Evolutionary conservation across 345 rosid genomes (phyloP).

Genomic region (Arabidopsis suecica): DNA sequence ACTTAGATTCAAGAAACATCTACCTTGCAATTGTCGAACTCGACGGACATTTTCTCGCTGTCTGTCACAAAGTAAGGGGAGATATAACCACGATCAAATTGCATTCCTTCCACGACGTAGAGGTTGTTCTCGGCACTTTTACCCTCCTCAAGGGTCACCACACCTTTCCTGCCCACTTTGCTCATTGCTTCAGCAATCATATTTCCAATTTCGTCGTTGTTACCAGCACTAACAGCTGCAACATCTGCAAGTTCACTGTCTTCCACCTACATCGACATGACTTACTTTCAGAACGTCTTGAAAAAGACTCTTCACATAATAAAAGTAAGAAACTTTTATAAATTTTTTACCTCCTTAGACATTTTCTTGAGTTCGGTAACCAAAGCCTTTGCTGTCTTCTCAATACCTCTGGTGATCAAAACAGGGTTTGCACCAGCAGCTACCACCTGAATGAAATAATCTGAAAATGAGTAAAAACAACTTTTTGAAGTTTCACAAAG

Average conservation of each 20-base stretch:
- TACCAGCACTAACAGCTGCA: constrained; percentile 99
- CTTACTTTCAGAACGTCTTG: neutral
- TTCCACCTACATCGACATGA: constrained; percentile 70
- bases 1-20: constrained; percentile 5
- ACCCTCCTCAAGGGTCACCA: constrained; percentile 98
- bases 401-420: constrained; percentile 92
- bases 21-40: constrained; percentile 98
- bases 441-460: constrained; percentile 64
- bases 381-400: constrained; percentile 87
- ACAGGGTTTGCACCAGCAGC: constrained; percentile 99
- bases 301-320: neutral
- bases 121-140: constrained; percentile 95
- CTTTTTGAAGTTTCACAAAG: neutral
- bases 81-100: constrained; percentile 96
- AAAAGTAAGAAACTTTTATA: neutral
- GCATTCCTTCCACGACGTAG: constrained; percentile 99
- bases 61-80: constrained; percentile 99
- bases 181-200: constrained; percentile 99
- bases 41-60: constrained; percentile 97
- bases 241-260: constrained; percentile 99
- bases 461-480: neutral
- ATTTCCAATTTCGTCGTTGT: constrained; percentile 86
- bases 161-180: constrained; percentile 97
- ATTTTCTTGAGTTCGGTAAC: constrained; percentile 77
- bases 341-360: constrained; percentile 78